These are phyloP conservation scores for Gracilariopsis chorda DNA, from an alignment of 23 red algal species.

Conservation along the genomic window DNA sequence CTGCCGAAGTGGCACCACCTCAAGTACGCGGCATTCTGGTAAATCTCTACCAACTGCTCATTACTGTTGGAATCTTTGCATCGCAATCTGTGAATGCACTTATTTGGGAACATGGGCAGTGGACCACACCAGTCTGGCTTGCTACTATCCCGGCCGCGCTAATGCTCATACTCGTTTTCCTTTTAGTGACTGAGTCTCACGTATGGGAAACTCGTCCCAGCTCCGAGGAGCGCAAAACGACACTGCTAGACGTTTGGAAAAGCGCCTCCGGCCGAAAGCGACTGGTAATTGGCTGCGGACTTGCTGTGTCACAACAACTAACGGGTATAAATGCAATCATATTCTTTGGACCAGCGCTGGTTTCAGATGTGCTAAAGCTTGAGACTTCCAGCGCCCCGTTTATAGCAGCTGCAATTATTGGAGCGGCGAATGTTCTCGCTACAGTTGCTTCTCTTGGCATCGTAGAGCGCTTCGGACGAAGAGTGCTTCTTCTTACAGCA, in stretches of 20 bases:
- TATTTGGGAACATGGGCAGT: slow-evolving; percentile 26
- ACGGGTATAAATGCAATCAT: slow-evolving; percentile 76
- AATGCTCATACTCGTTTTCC: slow-evolving; percentile 7
- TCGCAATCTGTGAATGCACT: slow-evolving; percentile 23
- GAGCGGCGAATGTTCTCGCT: slow-evolving; percentile 52
- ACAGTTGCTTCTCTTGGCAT: slow-evolving; percentile 34
- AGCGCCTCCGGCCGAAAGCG: slow-evolving; percentile 6
- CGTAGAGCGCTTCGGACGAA: slow-evolving; percentile 60
- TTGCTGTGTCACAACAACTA: slow-evolving; percentile 58
- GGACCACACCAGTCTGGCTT: slow-evolving; percentile 23
- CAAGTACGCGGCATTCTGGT: slow-evolving; percentile 52
- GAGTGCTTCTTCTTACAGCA: slow-evolving; percentile 28
- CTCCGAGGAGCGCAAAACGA: not conserved
- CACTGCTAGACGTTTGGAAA: slow-evolving; percentile 2
- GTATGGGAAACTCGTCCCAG: slow-evolving; percentile 25
- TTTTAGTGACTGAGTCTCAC: slow-evolving; percentile 40
- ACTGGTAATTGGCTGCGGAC: slow-evolving; percentile 24
- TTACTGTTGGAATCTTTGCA: slow-evolving; percentile 71
- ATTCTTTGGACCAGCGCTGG: slow-evolving; percentile 54
- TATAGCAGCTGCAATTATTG: slow-evolving; percentile 36
- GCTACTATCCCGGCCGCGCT: slow-evolving; percentile 2
- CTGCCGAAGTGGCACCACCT: slow-evolving; percentile 62
- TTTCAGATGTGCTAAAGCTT: slow-evolving; percentile 42
- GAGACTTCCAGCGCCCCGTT: slow-evolving; percentile 22
- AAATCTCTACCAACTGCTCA: slow-evolving; percentile 67